Evolutionary conservation across 2,329 filamentous ascomycete species (phyloP).

Genomic region (Immersiporthe knoxdaviesiana): DNA sequence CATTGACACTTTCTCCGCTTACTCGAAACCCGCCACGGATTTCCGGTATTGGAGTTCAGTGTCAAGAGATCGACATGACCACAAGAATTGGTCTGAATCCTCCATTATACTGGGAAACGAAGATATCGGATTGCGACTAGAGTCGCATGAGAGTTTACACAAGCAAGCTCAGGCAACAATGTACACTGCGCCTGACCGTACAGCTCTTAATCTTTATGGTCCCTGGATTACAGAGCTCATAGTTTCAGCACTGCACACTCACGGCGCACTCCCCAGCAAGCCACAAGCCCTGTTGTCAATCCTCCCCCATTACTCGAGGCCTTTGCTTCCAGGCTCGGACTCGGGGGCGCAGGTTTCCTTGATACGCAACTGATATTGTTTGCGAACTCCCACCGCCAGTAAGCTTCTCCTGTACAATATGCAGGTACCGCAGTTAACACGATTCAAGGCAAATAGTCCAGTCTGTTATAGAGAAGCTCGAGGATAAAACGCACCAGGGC

Average conservation of each 20-base stretch:
- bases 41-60: too few relatives aligned
- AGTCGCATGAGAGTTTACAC: too few relatives aligned
- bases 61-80: too few relatives aligned
- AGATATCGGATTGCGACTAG: too few relatives aligned
- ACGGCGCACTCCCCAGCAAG: neutral
- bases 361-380: conserved; percentile 8
- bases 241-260: neutral
- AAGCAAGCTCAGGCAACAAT: too few relatives aligned
- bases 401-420: neutral
- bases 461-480: neutral
- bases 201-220: neutral
- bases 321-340: conserved; percentile 9
- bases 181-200: too few relatives aligned
- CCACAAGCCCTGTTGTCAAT: neutral
- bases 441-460: neutral
- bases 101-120: too few relatives aligned
- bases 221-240: neutral
- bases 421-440: neutral
- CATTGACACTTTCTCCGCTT: too few relatives aligned
- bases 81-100: too few relatives aligned
- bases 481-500: neutral
- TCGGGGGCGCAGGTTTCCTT: neutral
- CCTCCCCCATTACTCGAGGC: neutral
- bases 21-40: too few relatives aligned
- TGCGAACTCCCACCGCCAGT: conserved; percentile 16